Evolutionary conservation across 78 protist genomes (phyloP), one percentile per base, ranked within the genome.

Genomic region (Speleostelium caveatum): DNA sequence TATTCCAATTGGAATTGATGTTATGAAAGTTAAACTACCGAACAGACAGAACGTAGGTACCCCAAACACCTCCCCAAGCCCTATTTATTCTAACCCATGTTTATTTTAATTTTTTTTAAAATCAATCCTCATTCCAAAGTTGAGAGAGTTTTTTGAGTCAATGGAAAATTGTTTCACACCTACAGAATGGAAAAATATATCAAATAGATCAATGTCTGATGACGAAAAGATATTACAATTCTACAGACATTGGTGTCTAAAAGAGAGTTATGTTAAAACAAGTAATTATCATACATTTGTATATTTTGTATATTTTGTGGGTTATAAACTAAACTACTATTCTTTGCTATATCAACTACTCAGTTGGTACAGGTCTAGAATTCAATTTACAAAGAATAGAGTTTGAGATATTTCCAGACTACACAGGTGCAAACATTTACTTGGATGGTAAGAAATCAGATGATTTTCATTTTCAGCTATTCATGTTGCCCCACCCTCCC

Each of bases 241-340:
- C 66, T 83, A 49, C 35, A 69, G 32, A 28, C 90, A 83, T 58
- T 83, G 90, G 90, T 83, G 90, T 59, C 45, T 83, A 69, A 83
- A 83, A 59, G 90, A 83, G 39, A 83, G 90, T 69, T 83, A 24
- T 83, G 39, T 83, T 19, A 83, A 83, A 59, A 66, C 79, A 16
- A 22, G 86, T 75, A 61, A 14, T 71, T 75, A n/a, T 32, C 14
- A 8, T 28, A 33, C 24, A 28, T 2, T 3, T 55, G 5, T 4
- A 32, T 19, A 53, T 55, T 7, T 36, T 2, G 16, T 16, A 58
- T 38, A 45, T 10, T 38, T 42, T 24, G 5, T 58, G 1, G 1
- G n/a, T 58, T 58, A 7, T 32, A 32, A 32, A 26, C 33, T 45
- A 1, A 71, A 32, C 19, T 32, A 1, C 36, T 10, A 28, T 61